Base-by-base conservation (phyloP, 1,284 basidiomycete species). In the Ceratobasidium sp. region DNA sequence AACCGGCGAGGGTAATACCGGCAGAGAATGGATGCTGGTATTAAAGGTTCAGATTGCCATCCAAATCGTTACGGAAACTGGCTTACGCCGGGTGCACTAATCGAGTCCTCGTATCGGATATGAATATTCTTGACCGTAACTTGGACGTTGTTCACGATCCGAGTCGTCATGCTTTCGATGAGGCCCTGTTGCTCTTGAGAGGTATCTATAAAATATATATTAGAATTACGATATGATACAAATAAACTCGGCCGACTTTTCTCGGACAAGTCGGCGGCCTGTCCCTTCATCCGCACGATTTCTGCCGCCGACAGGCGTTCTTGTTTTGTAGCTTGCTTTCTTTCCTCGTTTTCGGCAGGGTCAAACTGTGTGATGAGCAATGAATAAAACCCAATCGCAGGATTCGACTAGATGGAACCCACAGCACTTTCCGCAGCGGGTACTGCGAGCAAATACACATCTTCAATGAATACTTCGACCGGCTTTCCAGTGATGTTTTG, bases 81-180 rank as follows among this genome's bases (percentile, higher is more conserved):
- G 87, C 82, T 78, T 80, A 94, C 94, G 39, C 93, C 94, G 28
- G 96, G 96, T 43, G 96, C 94, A 75, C 94, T 98, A 75, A 97
- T 82, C 65, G 89, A 91, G 81, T 99, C 97, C 81, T 99, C 97
- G 78, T 99, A 99, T 60, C 97, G 92, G 65, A 99, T 84, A 79
- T 98, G 96, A 61, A 98, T 93, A 77, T 97, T 96, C 82, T 92
- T 93, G 74, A 99, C 89, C 18, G 94, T 96, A 45, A 99, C 89
- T 82, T 99, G 97, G 18, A 99, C 82, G 79, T 99, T 99, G 82
- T 99, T 97, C 76, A 99, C 88, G 74, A 99, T 90, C 80, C 97
- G 97, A 59, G 92, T 88, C 61, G 92, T 89, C 74, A 99, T 84
- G 21, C 95, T 96, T 59, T 92, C 87, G 76, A 93, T 85, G 75